Conservation (phyloP, 2,329 filamentous ascomycete genomes). For the Chrysoporthe puriensis region DNA sequence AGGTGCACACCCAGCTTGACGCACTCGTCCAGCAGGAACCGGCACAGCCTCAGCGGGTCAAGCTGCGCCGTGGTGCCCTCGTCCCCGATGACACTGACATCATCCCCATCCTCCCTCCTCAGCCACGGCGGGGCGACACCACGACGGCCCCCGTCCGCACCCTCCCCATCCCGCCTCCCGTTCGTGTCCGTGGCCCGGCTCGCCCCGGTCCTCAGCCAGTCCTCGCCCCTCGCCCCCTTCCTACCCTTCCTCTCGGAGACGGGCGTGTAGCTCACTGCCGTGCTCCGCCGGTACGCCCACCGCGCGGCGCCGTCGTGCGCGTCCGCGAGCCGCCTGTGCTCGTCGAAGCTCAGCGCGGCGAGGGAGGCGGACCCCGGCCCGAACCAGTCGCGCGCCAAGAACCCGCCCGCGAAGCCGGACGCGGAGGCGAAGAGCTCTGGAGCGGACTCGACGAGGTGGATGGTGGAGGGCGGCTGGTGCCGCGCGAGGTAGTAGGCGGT, state of each 20-base stretch:
- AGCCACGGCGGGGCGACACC: constrained; percentile 58
- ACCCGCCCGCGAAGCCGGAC: constrained; percentile 75
- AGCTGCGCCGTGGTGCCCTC: constrained; percentile 67
- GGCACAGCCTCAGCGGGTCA: constrained; percentile 68
- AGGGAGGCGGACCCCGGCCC: constrained; percentile 58
- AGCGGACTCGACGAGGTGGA: constrained; percentile 53
- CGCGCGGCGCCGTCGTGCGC: constrained; percentile 58
- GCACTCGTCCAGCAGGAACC: constrained; percentile 65
- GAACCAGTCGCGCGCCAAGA: constrained; percentile 77
- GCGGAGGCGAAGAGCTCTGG: constrained; percentile 70
- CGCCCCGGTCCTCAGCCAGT: constrained; percentile 68
- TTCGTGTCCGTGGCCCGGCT: constrained; percentile 61
- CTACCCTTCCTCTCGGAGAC: constrained; percentile 31
- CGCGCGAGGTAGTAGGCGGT: constrained; percentile 73
- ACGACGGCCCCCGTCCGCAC: neutral
- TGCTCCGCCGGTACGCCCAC: constrained; percentile 58
- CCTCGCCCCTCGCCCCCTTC: constrained; percentile 53
- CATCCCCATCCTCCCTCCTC: constrained; percentile 55
- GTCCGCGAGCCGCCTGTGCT: constrained; percentile 68
- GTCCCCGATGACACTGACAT: constrained; percentile 63
- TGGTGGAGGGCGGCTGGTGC: constrained; percentile 45
- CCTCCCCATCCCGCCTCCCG: constrained; percentile 32
- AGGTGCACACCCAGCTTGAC: constrained; percentile 64
- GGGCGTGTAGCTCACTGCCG: constrained; percentile 56
- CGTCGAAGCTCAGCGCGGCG: constrained; percentile 68